These are phyloP conservation scores for Russula sp. DNA, from an alignment of 768 basidiomycete genomes.

Conservation along the genomic window DNA sequence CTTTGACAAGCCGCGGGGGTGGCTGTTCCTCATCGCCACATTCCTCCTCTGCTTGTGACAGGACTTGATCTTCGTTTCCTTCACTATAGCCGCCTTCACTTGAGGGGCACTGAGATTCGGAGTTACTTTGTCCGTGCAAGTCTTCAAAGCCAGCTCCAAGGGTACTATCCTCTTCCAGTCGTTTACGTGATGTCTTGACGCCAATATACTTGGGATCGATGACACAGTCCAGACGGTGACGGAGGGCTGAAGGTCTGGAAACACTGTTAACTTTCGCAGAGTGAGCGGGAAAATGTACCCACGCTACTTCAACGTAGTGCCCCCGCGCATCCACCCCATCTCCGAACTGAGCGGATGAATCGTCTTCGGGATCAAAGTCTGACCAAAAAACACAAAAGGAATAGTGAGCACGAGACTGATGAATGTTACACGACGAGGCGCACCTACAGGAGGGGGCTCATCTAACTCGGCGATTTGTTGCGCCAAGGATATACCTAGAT, in stretches of 20 bases:
- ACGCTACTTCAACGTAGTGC: conserved; percentile 88
- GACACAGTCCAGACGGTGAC: conserved; percentile 58
- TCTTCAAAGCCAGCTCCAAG: conserved; percentile 29
- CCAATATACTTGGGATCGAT: conserved; percentile 78
- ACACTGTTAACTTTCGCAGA: neutral
- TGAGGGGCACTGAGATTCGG: neutral
- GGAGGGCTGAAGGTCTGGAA: conserved; percentile 60
- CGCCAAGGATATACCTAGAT: conserved; percentile 51
- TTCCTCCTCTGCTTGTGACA: conserved; percentile 24
- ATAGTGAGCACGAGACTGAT: conserved; percentile 13
- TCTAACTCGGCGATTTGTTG: conserved; percentile 82
- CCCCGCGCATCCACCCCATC: conserved; percentile 43
- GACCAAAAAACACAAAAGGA: conserved; percentile 20
- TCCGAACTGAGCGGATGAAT: conserved; percentile 26
- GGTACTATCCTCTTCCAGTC: conserved; percentile 41
- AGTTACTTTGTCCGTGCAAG: conserved; percentile 26
- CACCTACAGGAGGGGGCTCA: conserved; percentile 63
- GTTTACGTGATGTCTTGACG: conserved; percentile 53
- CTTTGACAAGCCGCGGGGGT: neutral
- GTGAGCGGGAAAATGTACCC: conserved; percentile 26
- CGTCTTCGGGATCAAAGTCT: conserved; percentile 40
- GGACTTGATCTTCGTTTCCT: conserved; percentile 26
- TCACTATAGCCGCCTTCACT: conserved; percentile 11
- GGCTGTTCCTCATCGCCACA: conserved; percentile 22
- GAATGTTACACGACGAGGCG: conserved; percentile 24